A percentile compares a stretch with the other conserved stretches of the same genome.
phyloP scores from a whole-genome alignment of 2,329 filamentous ascomycete genomes.

The Penicillium sp. region DNA sequence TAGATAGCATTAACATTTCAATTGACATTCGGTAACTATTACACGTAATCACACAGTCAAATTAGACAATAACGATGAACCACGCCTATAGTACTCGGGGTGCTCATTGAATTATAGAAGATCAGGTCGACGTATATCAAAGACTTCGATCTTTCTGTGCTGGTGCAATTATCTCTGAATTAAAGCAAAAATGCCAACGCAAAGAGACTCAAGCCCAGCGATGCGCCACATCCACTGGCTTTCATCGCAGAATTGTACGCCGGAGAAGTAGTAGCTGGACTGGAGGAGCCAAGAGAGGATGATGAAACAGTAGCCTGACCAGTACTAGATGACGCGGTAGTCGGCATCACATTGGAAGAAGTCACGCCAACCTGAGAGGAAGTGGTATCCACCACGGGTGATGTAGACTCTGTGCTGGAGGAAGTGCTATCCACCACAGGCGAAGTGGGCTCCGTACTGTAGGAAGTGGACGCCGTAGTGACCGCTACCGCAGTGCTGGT shows the following conservation, averaged over 20 bases:
- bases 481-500: not conserved
- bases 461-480: not conserved
- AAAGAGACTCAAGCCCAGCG: not conserved
- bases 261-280: conserved; percentile 1
- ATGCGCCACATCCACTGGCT: not conserved
- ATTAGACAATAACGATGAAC: too few species aligned
- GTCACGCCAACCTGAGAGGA: not conserved
- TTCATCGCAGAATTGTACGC: not conserved
- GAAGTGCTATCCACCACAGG: not conserved
- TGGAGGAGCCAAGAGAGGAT: not conserved
- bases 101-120: too few species aligned
- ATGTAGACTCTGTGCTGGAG: too few species aligned
- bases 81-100: too few species aligned
- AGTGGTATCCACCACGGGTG: not conserved
- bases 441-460: not conserved
- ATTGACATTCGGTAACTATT: too few species aligned
- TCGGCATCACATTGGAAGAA: not conserved
- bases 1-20: not conserved
- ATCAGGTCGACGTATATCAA: not conserved
- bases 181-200: conserved; percentile 1
- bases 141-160: not conserved
- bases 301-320: not conserved
- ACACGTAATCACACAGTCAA: too few species aligned
- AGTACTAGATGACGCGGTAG: not conserved
- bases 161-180: not conserved